Evolutionary conservation across 1,284 basidiomycete genomes (phyloP).

Genomic region (Ceratobasidium sp.): DNA sequence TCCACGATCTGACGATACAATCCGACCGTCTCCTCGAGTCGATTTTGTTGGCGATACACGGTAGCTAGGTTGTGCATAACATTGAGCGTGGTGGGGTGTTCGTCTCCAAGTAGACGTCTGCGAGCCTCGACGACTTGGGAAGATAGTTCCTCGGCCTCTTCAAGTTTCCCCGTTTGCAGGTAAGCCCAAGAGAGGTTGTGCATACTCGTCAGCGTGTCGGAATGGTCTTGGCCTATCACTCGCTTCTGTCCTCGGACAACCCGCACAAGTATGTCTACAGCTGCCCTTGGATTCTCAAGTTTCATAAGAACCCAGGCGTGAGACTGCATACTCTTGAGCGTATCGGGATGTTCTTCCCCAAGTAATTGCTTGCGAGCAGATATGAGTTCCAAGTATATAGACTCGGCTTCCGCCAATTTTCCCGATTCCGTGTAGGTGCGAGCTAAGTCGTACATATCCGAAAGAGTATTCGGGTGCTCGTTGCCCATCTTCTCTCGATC

Average conservation of each 20-base stretch:
- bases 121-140: background rate
- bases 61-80: background rate
- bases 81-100: background rate
- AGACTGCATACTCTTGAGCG: background rate
- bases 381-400: background rate
- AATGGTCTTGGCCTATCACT: background rate
- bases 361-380: background rate
- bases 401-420: background rate
- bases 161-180: background rate
- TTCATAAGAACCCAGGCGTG: background rate
- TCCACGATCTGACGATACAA: background rate
- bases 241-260: background rate
- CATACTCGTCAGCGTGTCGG: constrained; percentile 4
- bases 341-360: constrained; percentile 2
- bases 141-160: background rate
- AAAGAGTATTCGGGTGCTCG: background rate
- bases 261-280: background rate
- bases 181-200: background rate
- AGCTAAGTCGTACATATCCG: background rate
- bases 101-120: background rate
- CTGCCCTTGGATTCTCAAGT: background rate
- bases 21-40: background rate
- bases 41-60: background rate
- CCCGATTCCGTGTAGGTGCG: background rate
- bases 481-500: background rate